Evolutionary conservation across 2,329 filamentous ascomycete genomes (phyloP).

Genomic region (Capronia coronata): DNA sequence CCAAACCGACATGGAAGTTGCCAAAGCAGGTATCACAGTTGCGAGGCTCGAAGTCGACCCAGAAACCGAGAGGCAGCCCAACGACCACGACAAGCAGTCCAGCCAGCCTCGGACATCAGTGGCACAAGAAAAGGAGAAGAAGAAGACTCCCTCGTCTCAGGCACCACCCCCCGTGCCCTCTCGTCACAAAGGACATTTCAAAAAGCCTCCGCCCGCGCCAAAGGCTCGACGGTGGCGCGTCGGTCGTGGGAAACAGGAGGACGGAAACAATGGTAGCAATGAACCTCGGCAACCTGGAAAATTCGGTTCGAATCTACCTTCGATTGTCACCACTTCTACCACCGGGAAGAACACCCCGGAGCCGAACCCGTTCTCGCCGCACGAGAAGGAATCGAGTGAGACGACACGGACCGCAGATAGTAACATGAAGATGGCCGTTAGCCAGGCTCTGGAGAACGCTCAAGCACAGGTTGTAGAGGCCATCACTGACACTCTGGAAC

Average conservation of each 20-base stretch:
- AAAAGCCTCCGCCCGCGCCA: constrained; percentile 31
- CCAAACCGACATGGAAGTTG: constrained; percentile 16
- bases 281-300: constrained; percentile 23
- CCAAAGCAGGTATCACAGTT: constrained; percentile 4
- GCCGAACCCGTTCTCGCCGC: constrained; percentile 20
- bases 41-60: not conserved
- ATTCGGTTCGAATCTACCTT: constrained; percentile 25
- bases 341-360: constrained; percentile 8
- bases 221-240: constrained; percentile 39
- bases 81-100: constrained; percentile 1
- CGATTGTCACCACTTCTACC: constrained; percentile 24
- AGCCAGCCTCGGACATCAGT: not conserved
- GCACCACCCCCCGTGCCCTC: constrained; percentile 14
- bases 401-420: constrained; percentile 1
- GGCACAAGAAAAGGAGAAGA: constrained; percentile 3
- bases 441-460: constrained; percentile 23
- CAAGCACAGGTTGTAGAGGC: constrained; percentile 24
- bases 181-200: constrained; percentile 18
- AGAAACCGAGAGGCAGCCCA: constrained; percentile 4
- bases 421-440: constrained; percentile 20
- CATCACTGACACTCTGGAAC: constrained; percentile 25
- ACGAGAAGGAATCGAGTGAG: constrained; percentile 15
- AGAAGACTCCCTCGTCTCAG: not conserved
- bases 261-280: constrained; percentile 30
- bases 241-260: constrained; percentile 28